Evolutionary conservation across 2,329 filamentous ascomycete genomes (phyloP).

Genomic region (Cladophialophora immunda): DNA sequence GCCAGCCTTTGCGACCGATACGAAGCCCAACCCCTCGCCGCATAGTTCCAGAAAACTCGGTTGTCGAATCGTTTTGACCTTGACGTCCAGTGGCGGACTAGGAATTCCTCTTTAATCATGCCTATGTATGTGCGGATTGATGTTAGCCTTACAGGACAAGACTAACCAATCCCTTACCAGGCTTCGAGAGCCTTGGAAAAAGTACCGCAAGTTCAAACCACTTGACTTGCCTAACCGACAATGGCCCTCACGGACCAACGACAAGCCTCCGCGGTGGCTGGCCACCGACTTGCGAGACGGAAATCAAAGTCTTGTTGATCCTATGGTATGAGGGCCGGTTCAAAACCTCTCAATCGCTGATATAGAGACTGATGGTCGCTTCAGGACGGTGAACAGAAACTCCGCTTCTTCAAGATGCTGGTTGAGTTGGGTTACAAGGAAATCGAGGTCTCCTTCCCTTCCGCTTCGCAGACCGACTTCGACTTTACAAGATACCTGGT

Average conservation of each 20-base stretch:
- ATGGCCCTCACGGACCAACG: conserved; percentile 85
- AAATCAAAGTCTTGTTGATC: conserved; percentile 91
- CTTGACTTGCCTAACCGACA: conserved; percentile 60
- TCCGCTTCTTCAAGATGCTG: conserved; percentile 93
- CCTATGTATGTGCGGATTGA: conserved; percentile 23
- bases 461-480: conserved; percentile 93
- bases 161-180: conserved; percentile 39
- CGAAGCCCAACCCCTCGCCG: not conserved
- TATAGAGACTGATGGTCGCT: conserved; percentile 23
- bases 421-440: conserved; percentile 94
- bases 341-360: not conserved
- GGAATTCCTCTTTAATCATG: conserved; percentile 10
- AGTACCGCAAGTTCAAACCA: conserved; percentile 58
- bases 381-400: conserved; percentile 93
- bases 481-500: conserved; percentile 90
- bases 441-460: conserved; percentile 95
- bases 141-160: not conserved
- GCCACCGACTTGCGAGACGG: conserved; percentile 89
- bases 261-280: conserved; percentile 89
- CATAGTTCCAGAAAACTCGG: not conserved
- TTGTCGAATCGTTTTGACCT: not conserved
- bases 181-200: conserved; percentile 60
- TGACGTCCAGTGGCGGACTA: not conserved
- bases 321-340: conserved; percentile 72
- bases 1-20: not conserved